A percentile compares a stretch with the other conserved stretches of the same genome.
phyloP scores from a whole-genome alignment of 352 stramenopile genomes.

The Pythium apleroticum region DNA sequence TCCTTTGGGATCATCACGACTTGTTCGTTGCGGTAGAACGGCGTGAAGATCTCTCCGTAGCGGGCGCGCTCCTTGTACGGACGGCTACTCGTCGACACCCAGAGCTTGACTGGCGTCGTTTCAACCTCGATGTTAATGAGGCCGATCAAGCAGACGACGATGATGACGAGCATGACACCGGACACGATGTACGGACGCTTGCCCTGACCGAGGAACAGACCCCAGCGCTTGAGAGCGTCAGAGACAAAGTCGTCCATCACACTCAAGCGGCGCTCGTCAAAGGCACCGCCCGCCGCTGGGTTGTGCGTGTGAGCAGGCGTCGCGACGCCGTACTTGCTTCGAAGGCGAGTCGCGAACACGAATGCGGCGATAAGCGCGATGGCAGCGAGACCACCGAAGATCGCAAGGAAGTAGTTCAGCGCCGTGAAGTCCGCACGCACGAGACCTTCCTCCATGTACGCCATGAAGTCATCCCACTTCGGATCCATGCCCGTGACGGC shows the following conservation, averaged over 20 bases:
- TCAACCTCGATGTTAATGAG: conserved; percentile 42
- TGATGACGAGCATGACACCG: conserved; percentile 23
- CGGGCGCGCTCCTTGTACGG: conserved; percentile 43
- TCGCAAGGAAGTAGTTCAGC: conserved; percentile 57
- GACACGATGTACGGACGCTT: conserved; percentile 32
- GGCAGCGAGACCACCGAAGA: conserved; percentile 44
- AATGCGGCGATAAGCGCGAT: conserved; percentile 45
- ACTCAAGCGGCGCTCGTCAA: conserved; percentile 30
- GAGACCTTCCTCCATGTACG: conserved; percentile 44
- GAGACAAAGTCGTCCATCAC: conserved; percentile 33
- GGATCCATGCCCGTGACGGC: neutral
- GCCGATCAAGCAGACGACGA: conserved; percentile 24
- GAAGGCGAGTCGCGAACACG: conserved; percentile 35
- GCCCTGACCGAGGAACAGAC: conserved; percentile 32
- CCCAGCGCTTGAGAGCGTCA: conserved; percentile 39
- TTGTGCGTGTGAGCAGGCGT: conserved; percentile 14
- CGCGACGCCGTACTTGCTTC: conserved; percentile 21
- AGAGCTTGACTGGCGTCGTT: conserved; percentile 55
- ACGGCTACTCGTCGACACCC: conserved; percentile 43
- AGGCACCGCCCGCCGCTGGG: neutral
- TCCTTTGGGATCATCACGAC: conserved; percentile 57
- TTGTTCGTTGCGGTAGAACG: conserved; percentile 55
- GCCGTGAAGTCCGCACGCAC: conserved; percentile 36
- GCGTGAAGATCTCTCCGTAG: conserved; percentile 53
- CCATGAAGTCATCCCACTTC: conserved; percentile 43